Evolutionary conservation across 192 early-diverging fungal species (phyloP).

Genomic region (Glomus cerebriforme): DNA sequence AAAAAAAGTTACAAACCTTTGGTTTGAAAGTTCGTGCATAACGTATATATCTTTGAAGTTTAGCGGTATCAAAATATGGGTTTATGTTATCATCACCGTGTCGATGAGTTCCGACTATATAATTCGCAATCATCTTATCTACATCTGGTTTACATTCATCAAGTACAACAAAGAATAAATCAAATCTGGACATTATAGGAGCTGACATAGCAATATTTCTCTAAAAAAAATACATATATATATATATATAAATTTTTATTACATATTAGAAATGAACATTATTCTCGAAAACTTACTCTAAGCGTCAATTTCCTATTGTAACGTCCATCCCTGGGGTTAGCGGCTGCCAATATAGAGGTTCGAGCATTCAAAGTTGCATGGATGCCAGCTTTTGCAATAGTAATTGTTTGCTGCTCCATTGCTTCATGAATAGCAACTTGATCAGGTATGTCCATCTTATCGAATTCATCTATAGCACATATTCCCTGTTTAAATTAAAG

Average conservation of each 20-base stretch:
- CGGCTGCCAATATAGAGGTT: constrained; percentile 93
- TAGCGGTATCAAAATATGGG: constrained; percentile 73
- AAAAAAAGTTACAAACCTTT: constrained; percentile 45
- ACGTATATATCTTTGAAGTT: constrained; percentile 82
- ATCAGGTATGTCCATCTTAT: constrained; percentile 96
- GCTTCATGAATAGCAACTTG: constrained; percentile 99
- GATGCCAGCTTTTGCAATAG: constrained; percentile 95
- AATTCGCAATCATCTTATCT: constrained; percentile 88
- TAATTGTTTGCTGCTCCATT: constrained; percentile 99
- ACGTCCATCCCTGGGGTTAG: constrained; percentile 92
- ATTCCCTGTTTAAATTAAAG: constrained; percentile 67
- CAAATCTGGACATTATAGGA: constrained; percentile 99
- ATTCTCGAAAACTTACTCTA: constrained; percentile 54
- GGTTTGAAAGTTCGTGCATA: constrained; percentile 91
- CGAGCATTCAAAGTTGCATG: constrained; percentile 94
- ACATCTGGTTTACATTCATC: constrained; percentile 89
- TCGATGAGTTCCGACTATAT: constrained; percentile 89
- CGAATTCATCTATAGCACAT: constrained; percentile 98
- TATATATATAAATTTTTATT: not conserved
- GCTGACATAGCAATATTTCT: constrained; percentile 97
- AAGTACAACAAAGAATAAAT: constrained; percentile 95
- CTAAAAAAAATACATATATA: constrained; percentile 39
- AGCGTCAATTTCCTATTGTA: constrained; percentile 95
- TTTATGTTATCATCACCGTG: constrained; percentile 62
- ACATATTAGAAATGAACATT: not conserved